Evolutionary conservation across 164 flowering plant genomes (phyloP).

Genomic region (Dillenia suffruticosa): DNA sequence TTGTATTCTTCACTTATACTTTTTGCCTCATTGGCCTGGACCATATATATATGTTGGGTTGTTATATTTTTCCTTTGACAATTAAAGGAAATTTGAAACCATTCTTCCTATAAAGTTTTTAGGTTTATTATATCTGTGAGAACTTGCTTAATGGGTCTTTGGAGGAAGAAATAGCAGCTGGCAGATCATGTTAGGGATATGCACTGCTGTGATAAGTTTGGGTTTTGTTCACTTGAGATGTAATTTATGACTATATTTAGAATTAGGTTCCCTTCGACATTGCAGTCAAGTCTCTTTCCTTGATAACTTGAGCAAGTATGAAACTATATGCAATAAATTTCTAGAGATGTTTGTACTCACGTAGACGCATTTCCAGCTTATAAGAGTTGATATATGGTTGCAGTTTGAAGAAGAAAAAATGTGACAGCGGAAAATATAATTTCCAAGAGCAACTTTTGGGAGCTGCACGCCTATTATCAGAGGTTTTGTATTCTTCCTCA

Average conservation of each 20-base stretch:
- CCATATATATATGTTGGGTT: no score
- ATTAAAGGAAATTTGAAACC: no score
- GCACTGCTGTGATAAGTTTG: not conserved
- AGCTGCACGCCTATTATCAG: conserved; percentile 62
- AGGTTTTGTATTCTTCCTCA: conserved; percentile 28
- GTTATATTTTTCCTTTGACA: no score
- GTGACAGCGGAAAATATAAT: conserved; percentile 41
- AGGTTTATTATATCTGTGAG: no score
- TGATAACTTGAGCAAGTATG: no score
- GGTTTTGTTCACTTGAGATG: not conserved
- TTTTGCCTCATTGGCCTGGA: no score
- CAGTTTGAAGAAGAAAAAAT: conserved; percentile 64
- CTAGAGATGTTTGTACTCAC: not conserved
- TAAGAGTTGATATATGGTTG: not conserved
- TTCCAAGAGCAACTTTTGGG: conserved; percentile 74
- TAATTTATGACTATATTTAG: not conserved
- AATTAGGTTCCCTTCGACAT: not conserved
- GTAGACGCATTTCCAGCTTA: not conserved
- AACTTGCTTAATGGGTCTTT: no score
- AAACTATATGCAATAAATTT: not conserved
- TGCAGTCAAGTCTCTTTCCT: no score
- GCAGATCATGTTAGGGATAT: no score
- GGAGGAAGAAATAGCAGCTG: no score
- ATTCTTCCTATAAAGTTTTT: no score
- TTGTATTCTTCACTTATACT: no score